phyloP scores from a whole-genome alignment of 306 rosid genomes.

The Glycine tomentella region DNA sequence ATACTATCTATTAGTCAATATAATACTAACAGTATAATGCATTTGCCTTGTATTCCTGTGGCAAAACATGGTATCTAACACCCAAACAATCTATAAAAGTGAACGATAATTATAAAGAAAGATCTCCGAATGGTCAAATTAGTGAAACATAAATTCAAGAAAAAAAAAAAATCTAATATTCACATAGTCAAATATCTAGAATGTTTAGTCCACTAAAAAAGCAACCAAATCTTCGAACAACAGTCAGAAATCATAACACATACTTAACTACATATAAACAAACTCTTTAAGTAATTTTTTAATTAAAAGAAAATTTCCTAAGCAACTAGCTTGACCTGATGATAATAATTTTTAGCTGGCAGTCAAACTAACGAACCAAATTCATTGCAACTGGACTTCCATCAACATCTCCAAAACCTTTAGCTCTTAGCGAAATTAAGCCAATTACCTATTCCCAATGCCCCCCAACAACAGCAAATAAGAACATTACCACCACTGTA shows the following conservation, averaged over 20 bases:
- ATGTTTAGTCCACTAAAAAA: neutral
- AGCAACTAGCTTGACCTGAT: neutral
- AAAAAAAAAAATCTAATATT: too few species aligned
- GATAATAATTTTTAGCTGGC: neutral
- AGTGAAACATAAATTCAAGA: too few species aligned
- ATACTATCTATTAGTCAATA: constrained; percentile 16
- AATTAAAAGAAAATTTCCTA: neutral
- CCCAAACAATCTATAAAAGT: constrained; percentile 14
- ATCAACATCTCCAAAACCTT: neutral
- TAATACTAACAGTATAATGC: constrained; percentile 13
- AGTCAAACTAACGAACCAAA: constrained; percentile 16
- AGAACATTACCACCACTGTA: constrained; percentile 31
- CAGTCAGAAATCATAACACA: neutral
- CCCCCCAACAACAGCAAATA: constrained; percentile 37
- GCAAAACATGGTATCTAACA: constrained; percentile 19
- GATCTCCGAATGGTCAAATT: neutral
- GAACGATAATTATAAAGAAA: neutral
- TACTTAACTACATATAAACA: neutral
- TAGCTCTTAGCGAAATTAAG: constrained; percentile 27
- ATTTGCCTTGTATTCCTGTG: constrained; percentile 9
- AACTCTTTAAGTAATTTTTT: neutral
- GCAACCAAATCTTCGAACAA: constrained; percentile 15
- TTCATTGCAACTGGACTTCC: constrained; percentile 35
- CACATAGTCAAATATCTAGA: constrained; percentile 21
- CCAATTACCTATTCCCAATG: constrained; percentile 26